A percentile compares a stretch with the other conserved stretches of the same genome.
These are phyloP conservation scores for Fraxinus baroniana DNA, from an alignment of 305 asterid genomes.

Conservation along the genomic window DNA sequence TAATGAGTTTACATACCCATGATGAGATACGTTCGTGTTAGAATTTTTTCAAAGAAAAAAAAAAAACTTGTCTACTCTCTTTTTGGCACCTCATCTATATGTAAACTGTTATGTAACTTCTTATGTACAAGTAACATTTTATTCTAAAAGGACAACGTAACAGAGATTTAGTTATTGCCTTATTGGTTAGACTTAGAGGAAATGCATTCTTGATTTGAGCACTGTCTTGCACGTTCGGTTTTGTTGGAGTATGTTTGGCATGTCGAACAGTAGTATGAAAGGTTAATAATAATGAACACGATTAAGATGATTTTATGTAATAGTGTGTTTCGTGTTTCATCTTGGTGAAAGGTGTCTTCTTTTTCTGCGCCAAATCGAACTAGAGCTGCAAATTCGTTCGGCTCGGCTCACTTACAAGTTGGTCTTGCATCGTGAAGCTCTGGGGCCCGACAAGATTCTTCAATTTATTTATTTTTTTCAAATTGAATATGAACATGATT, in stretches of 20 bases:
- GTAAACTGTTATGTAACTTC: no score
- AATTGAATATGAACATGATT: not conserved
- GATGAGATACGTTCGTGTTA: no score
- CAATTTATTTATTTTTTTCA: no score
- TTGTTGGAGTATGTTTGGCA: not conserved
- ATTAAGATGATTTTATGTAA: no score
- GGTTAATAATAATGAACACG: not conserved
- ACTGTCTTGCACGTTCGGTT: slow-evolving; percentile 25
- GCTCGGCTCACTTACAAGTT: not conserved
- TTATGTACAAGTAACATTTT: no score
- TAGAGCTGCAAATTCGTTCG: not conserved
- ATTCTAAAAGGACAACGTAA: no score
- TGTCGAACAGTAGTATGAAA: not conserved
- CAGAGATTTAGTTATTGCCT: no score
- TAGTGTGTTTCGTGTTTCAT: not conserved
- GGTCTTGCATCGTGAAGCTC: not conserved
- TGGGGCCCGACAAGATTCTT: not conserved
- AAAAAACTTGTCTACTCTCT: no score
- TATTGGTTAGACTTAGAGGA: not conserved
- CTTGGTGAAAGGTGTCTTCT: not conserved
- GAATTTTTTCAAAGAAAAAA: no score
- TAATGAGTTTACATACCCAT: no score
- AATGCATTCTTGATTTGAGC: not conserved
- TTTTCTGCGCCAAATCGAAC: not conserved
- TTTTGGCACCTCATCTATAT: no score